Percentiles rank a stretch among this genome's conserved stretches.
phyloP scores from a whole-genome alignment of 495 filamentous ascomycete species.

The Podospora fimiseda region DNA sequence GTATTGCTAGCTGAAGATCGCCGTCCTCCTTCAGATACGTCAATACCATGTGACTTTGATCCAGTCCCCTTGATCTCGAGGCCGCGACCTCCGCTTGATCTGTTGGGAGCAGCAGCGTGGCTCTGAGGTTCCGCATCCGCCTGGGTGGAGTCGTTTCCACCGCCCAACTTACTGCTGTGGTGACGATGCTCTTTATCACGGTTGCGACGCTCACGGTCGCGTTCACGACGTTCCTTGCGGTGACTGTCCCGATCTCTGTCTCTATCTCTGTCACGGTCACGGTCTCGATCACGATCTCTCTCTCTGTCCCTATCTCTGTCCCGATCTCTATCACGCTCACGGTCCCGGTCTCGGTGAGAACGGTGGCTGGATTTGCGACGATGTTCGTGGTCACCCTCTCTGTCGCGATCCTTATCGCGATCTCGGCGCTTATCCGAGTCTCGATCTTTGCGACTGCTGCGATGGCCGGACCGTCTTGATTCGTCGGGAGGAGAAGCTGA shows the following conservation, averaged over 20 bases:
- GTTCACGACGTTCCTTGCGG: conserved; percentile 25
- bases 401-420: conserved; percentile 27
- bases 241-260: conserved; percentile 42
- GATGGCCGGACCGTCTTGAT: conserved; percentile 45
- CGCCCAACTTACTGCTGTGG: conserved; percentile 44
- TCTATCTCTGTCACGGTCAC: conserved; percentile 39
- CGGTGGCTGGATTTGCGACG: conserved; percentile 37
- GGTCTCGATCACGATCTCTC: conserved; percentile 37
- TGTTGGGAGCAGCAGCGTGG: not conserved
- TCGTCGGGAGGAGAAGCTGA: conserved; percentile 47
- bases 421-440: conserved; percentile 42
- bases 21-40: not conserved
- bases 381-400: conserved; percentile 30
- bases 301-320: conserved; percentile 24
- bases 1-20: conserved; percentile 24
- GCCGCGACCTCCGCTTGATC: conserved; percentile 17
- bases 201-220: conserved; percentile 34
- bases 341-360: conserved; percentile 40
- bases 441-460: conserved; percentile 42
- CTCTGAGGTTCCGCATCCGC: not conserved
- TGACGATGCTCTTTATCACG: conserved; percentile 37
- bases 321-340: conserved; percentile 35
- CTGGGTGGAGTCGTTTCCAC: not conserved
- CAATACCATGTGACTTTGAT: conserved; percentile 2
- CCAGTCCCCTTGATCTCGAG: conserved; percentile 32